Evolutionary conservation across 257 asterid species (phyloP).

Genomic region (Parsonsia alboflavescens): DNA sequence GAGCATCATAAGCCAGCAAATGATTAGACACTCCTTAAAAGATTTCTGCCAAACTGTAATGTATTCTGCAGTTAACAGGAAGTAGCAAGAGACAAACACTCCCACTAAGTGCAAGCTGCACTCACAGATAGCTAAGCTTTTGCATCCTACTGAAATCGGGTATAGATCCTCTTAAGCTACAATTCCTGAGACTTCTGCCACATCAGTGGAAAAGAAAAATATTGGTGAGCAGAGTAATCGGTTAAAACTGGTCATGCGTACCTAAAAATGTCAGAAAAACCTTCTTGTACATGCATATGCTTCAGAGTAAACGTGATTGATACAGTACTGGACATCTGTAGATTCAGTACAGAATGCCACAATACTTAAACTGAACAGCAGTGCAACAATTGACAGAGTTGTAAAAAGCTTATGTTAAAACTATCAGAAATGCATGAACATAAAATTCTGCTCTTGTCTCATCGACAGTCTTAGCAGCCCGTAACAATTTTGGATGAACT

Average conservation of each 20-base stretch:
- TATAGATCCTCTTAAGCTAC: conserved; percentile 36
- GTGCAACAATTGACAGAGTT: background rate
- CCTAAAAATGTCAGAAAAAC: background rate
- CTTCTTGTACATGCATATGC: background rate
- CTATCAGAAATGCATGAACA: background rate
- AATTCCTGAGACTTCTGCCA: conserved; percentile 49
- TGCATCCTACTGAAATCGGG: conserved; percentile 42
- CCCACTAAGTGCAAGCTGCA: conserved; percentile 3
- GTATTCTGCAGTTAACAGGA: conserved; percentile 2
- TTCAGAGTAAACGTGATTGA: background rate
- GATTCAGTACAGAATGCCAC: background rate
- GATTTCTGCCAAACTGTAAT: background rate
- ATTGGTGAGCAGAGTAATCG: background rate
- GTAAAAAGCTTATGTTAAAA: background rate
- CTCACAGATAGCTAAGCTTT: conserved; percentile 37
- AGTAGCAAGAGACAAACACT: background rate
- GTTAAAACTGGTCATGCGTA: background rate
- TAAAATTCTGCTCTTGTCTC: background rate
- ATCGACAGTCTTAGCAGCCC: background rate
- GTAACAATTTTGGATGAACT: background rate
- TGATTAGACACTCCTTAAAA: background rate
- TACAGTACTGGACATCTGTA: background rate
- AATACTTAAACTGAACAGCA: background rate
- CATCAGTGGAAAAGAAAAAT: conserved; percentile 13
- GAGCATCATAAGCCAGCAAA: conserved; percentile 12